A percentile compares a stretch with the other conserved stretches of the same genome.
Evolutionary conservation across 2,329 filamentous ascomycete species (phyloP).

Genomic region (Apiospora kogelbergensis): DNA sequence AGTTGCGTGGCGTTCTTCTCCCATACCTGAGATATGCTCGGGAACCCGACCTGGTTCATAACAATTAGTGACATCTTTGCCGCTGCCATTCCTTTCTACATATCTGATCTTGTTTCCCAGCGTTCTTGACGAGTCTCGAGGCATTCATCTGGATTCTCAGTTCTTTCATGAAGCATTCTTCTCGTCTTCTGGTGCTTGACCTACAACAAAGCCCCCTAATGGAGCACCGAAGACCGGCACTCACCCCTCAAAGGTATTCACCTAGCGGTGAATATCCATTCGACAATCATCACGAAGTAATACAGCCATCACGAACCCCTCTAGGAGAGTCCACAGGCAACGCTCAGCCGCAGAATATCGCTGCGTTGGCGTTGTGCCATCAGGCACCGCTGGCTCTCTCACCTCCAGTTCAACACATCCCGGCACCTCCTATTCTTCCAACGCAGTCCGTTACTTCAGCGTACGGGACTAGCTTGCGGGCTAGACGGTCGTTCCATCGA

Average conservation of each 20-base stretch:
- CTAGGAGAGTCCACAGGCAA: conserved; percentile 55
- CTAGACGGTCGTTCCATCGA: conserved; percentile 32
- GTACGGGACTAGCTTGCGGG: conserved; percentile 38
- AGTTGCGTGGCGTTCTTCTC: conserved; percentile 32
- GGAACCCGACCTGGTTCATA: conserved; percentile 23
- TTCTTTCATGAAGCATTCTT: conserved; percentile 34
- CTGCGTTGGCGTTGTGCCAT: conserved; percentile 44
- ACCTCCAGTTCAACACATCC: conserved; percentile 40
- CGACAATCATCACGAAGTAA: conserved; percentile 43
- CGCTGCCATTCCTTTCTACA: conserved; percentile 37
- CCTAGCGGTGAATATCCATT: conserved; percentile 45
- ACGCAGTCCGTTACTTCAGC: conserved; percentile 52
- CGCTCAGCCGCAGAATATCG: conserved; percentile 41
- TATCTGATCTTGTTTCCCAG: conserved; percentile 34
- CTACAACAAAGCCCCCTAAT: conserved; percentile 29
- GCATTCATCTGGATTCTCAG: conserved; percentile 33
- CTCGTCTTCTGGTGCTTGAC: conserved; percentile 20
- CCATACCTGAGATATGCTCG: conserved; percentile 28
- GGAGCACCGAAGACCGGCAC: conserved; percentile 44
- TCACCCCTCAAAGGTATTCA: conserved; percentile 53
- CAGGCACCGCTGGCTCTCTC: conserved; percentile 42
- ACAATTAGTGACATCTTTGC: conserved; percentile 31
- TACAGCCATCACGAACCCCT: conserved; percentile 40
- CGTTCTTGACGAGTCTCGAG: conserved; percentile 31
- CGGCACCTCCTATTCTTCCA: conserved; percentile 46